Evolutionary conservation across 2,329 filamentous ascomycete genomes (phyloP), one percentile per base, ranked within the genome.

Genomic region (Paraconiothyrium sp.): DNA sequence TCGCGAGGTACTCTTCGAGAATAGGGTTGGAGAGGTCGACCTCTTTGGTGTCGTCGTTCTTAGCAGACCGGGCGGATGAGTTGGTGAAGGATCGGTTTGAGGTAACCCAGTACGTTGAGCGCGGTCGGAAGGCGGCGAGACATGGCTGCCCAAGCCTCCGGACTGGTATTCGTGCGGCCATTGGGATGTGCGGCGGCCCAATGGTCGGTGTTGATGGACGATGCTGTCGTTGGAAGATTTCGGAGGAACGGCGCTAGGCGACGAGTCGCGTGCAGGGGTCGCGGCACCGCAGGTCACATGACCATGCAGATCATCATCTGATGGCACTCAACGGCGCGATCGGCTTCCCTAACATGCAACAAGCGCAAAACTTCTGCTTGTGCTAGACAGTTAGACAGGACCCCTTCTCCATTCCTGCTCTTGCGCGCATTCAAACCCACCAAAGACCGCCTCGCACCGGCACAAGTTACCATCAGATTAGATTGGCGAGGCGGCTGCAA

Each of bases 131-230:
- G 63, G 63, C 61, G 44, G 66, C 65, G 57, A 73, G 66, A 92
- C 90, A 87, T 76, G 84, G 82, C 73, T 83, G 82, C 59, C 85
- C 82, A 70, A 90, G 80, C 81, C 86, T 86, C 82, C 87, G 82
- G 71, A 88, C 83, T 69, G 89, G 88, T 74, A 88, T 80, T 78
- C 86, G 85, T 71, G 90, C 79, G 80, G 84, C 91, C 90, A 92
- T 93, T 74, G 67, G 57, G 72, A 72, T 71, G 70, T 62, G 66
- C 60, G 57, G 51, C 57, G 49, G 59, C 62, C 46, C 74, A 69
- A 72, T 71, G 67, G 66, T 65, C 58, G 62, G 63, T 62, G 67
- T 54, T 60, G 71, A 67, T 67, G 67, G 49, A 55, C 49, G 59
- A 49, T 34, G 66, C 51, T 54, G 57, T 44, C 37, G 60, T 30